Percentiles rank a stretch among this genome's conserved stretches.
These are phyloP conservation scores for Boletus rubescentipes DNA, from an alignment of 768 basidiomycete species.

Conservation along the genomic window DNA sequence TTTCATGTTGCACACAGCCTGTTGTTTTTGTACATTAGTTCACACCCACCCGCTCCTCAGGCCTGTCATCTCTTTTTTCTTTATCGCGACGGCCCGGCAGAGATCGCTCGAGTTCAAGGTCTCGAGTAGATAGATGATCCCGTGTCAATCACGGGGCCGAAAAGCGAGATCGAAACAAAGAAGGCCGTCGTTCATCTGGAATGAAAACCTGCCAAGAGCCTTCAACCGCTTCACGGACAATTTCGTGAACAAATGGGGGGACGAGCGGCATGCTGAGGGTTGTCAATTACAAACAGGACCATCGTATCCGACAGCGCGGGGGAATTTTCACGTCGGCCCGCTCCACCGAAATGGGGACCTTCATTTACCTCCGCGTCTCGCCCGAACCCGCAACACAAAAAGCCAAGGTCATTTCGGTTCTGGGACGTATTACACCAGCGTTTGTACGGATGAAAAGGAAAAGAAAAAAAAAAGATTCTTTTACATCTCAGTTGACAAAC, in stretches of 20 bases:
- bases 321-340: background rate
- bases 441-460: background rate
- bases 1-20: background rate
- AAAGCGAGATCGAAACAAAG: too few relatives aligned
- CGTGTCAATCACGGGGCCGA: too few relatives aligned
- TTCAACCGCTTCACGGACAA: too few relatives aligned
- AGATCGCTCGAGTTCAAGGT: too few relatives aligned
- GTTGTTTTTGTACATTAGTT: too few relatives aligned
- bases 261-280: background rate
- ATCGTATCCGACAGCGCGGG: background rate
- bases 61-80: too few relatives aligned
- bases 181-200: too few relatives aligned
- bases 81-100: too few relatives aligned
- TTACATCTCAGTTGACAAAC: conserved; percentile 57
- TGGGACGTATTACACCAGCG: background rate
- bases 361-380: background rate
- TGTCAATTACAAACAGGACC: background rate
- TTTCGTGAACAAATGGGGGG: background rate
- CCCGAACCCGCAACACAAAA: background rate
- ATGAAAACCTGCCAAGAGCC: too few relatives aligned
- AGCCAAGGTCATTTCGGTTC: background rate
- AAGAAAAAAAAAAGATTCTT: background rate
- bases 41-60: too few relatives aligned
- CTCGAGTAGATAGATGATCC: too few relatives aligned
- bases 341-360: background rate